These are phyloP conservation scores for Geotrichum europaeum DNA, from an alignment of 1,139 yeast species.

Conservation along the genomic window DNA sequence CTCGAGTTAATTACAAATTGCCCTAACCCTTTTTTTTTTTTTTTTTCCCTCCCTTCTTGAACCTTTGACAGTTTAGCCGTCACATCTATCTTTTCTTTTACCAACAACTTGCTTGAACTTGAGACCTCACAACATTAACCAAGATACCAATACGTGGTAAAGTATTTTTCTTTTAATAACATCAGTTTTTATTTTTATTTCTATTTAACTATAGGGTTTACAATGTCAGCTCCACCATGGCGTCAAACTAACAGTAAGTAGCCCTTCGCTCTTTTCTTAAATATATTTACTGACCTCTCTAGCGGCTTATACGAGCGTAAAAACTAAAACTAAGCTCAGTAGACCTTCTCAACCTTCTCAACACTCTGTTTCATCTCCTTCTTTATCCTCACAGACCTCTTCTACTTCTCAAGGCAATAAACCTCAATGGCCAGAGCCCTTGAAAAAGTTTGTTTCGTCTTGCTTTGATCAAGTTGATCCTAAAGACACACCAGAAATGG, in stretches of 20 bases:
- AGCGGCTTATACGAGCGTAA: conserved; percentile 19
- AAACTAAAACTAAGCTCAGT: conserved; percentile 17
- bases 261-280: neutral
- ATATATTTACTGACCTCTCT: neutral
- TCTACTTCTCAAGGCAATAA: neutral
- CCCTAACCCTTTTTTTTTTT: neutral
- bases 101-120: neutral
- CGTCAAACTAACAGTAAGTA: conserved; percentile 20
- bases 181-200: neutral
- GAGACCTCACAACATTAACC: neutral
- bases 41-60: neutral
- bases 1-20: neutral
- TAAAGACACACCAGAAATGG: conserved; percentile 35
- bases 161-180: neutral
- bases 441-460: conserved; percentile 44
- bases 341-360: conserved; percentile 9
- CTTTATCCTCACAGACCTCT: neutral
- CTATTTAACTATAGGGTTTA: neutral
- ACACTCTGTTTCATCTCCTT: conserved; percentile 4
- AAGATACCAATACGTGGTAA: neutral
- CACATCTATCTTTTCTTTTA: neutral
- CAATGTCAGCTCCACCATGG: conserved; percentile 30
- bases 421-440: conserved; percentile 44
- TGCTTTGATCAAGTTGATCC: conserved; percentile 41
- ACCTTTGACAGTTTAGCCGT: neutral